A percentile compares a stretch with the other conserved stretches of the same genome.
Evolutionary conservation across 331 rosid genomes (phyloP).

Genomic region (Prunus yedoensis): DNA sequence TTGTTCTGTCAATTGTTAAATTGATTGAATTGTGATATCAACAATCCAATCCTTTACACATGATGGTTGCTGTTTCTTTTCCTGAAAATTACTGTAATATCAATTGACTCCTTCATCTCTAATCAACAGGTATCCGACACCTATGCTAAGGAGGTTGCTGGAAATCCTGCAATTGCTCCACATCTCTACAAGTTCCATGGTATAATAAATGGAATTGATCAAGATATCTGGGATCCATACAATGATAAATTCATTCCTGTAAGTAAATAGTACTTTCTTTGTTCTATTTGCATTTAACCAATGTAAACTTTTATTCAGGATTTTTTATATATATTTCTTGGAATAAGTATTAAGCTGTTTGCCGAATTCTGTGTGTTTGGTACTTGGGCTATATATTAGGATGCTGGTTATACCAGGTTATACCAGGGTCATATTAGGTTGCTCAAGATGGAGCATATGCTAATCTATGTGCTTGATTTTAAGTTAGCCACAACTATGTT

Average conservation of each 20-base stretch:
- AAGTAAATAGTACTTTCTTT: conserved; percentile 38
- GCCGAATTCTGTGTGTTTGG: neutral
- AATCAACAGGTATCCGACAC: conserved; percentile 64
- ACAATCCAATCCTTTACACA: neutral
- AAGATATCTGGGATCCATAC: conserved; percentile 80
- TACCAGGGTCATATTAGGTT: neutral
- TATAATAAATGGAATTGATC: conserved; percentile 84
- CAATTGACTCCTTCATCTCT: conserved; percentile 18
- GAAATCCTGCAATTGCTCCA: conserved; percentile 59
- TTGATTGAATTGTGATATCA: conserved; percentile 10
- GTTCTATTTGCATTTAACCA: neutral
- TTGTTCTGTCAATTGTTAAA: neutral
- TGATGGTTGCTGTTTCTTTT: conserved; percentile 12
- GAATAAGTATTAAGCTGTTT: neutral
- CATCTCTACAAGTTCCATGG: conserved; percentile 78
- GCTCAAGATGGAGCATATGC: neutral
- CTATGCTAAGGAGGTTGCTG: conserved; percentile 65
- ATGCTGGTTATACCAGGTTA: neutral
- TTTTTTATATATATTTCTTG: neutral
- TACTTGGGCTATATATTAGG: neutral
- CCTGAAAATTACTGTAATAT: neutral
- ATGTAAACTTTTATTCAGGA: neutral
- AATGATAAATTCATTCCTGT: conserved; percentile 73
- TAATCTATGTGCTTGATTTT: neutral
- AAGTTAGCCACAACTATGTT: neutral